These are phyloP conservation scores for Sechiopsis laciniata DNA, from an alignment of 306 rosid genomes.

Conservation along the genomic window DNA sequence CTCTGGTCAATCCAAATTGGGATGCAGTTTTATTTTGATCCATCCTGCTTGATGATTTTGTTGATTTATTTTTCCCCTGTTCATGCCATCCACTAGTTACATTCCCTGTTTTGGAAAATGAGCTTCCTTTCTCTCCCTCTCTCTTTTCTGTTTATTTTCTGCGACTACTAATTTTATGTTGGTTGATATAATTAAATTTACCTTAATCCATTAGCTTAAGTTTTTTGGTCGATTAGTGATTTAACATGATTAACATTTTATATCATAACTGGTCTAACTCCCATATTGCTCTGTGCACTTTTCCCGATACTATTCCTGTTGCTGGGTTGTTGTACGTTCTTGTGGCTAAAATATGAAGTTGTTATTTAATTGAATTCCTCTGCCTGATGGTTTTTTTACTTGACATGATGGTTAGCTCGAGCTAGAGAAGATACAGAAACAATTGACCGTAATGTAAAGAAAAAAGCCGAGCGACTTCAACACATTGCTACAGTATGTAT, in stretches of 20 bases:
- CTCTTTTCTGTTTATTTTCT: neutral
- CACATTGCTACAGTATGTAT: slow-evolving; percentile 61
- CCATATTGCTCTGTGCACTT: neutral
- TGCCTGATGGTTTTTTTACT: slow-evolving; percentile 17
- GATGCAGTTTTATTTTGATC: neutral
- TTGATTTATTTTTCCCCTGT: neutral
- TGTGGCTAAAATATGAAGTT: slow-evolving; percentile 12
- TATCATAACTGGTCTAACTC: neutral
- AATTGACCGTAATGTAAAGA: slow-evolving; percentile 75
- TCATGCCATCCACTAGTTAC: neutral
- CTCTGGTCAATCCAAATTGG: neutral
- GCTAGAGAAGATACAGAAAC: slow-evolving; percentile 77
- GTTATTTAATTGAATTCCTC: neutral
- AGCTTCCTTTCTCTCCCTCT: neutral
- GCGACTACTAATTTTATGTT: neutral
- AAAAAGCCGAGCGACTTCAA: slow-evolving; percentile 66
- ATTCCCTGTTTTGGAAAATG: neutral
- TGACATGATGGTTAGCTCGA: slow-evolving; percentile 53
- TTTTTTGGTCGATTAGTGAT: no score
- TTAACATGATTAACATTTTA: neutral
- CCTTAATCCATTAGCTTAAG: no score
- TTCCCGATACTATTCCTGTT: neutral
- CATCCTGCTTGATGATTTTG: neutral
- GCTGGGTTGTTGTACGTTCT: neutral
- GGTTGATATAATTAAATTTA: no score